These are phyloP conservation scores for Colletotrichum scovillei DNA, from an alignment of 2,329 filamentous ascomycete genomes.

Conservation along the genomic window DNA sequence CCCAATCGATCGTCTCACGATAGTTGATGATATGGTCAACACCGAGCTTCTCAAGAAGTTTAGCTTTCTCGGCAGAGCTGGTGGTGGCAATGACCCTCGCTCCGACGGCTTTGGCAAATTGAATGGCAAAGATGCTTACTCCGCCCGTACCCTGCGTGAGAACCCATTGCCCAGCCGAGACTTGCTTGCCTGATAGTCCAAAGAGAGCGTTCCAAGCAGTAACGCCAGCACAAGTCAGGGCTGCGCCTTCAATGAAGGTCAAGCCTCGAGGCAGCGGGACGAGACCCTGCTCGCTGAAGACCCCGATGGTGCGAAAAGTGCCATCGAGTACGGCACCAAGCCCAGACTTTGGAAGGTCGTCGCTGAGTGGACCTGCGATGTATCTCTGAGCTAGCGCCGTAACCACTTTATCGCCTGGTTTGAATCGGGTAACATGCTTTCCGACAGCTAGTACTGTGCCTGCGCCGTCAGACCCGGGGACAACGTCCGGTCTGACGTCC, in stretches of 20 bases:
- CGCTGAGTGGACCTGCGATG: slow-evolving; percentile 51
- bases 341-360: slow-evolving; percentile 49
- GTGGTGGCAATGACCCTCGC: slow-evolving; percentile 58
- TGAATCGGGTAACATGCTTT: slow-evolving; percentile 59
- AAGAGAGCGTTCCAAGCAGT: slow-evolving; percentile 70
- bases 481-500: slow-evolving; percentile 37
- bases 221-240: slow-evolving; percentile 65
- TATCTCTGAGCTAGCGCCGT: slow-evolving; percentile 41
- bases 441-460: slow-evolving; percentile 62
- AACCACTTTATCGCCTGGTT: slow-evolving; percentile 61
- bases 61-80: slow-evolving; percentile 54
- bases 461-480: slow-evolving; percentile 60
- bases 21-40: slow-evolving; percentile 59
- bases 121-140: slow-evolving; percentile 53
- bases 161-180: slow-evolving; percentile 49
- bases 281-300: slow-evolving; percentile 63
- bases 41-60: slow-evolving; percentile 51
- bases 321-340: slow-evolving; percentile 44
- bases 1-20: slow-evolving; percentile 52
- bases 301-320: slow-evolving; percentile 44
- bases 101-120: slow-evolving; percentile 53
- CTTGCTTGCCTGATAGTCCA: slow-evolving; percentile 54
- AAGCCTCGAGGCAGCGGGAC: slow-evolving; percentile 66
- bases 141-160: slow-evolving; percentile 56
- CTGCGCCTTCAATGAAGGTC: slow-evolving; percentile 66